Percentiles rank a stretch among this genome's conserved stretches.
Evolutionary conservation across 192 early-diverging fungal genomes (phyloP).

Genomic region (Bifiguratus adelaidae): DNA sequence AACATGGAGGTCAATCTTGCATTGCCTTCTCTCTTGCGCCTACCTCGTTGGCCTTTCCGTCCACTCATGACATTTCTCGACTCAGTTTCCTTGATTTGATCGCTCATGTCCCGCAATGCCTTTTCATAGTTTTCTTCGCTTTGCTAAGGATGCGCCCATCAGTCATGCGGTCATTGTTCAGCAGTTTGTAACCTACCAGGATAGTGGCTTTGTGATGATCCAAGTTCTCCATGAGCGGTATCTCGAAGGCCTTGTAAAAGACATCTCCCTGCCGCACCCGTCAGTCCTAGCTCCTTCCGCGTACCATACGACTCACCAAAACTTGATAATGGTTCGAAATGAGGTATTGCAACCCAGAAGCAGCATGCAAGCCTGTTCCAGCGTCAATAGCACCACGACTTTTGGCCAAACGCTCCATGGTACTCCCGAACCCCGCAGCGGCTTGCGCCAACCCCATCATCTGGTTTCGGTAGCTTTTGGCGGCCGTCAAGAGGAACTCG

Average conservation of each 20-base stretch:
- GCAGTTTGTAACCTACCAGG: neutral
- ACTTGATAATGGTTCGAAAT: constrained; percentile 44
- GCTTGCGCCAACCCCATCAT: constrained; percentile 28
- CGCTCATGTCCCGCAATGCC: constrained; percentile 25
- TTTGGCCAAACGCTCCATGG: constrained; percentile 31
- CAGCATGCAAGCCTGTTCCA: constrained; percentile 27
- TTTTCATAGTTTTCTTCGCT: constrained; percentile 31
- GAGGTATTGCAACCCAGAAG: constrained; percentile 34
- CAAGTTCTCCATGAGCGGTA: constrained; percentile 28
- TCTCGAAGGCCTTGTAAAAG: constrained; percentile 32
- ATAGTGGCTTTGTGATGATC: constrained; percentile 29
- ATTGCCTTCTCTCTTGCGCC: neutral
- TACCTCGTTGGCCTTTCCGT: constrained; percentile 27
- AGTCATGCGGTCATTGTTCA: neutral
- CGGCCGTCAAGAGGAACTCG: constrained; percentile 21
- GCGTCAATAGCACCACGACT: constrained; percentile 25
- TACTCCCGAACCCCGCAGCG: constrained; percentile 32
- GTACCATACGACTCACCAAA: constrained; percentile 20
- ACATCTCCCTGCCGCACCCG: constrained; percentile 23
- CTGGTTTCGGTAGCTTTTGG: constrained; percentile 31
- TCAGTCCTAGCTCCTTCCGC: too few species aligned
- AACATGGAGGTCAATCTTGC: neutral
- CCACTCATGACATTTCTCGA: constrained; percentile 26
- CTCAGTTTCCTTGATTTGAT: constrained; percentile 36
- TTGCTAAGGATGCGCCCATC: constrained; percentile 3